A percentile compares a stretch with the other conserved stretches of the same genome.
Conservation (phyloP, 2,329 filamentous ascomycete genomes). For the Cadophora sp. region DNA sequence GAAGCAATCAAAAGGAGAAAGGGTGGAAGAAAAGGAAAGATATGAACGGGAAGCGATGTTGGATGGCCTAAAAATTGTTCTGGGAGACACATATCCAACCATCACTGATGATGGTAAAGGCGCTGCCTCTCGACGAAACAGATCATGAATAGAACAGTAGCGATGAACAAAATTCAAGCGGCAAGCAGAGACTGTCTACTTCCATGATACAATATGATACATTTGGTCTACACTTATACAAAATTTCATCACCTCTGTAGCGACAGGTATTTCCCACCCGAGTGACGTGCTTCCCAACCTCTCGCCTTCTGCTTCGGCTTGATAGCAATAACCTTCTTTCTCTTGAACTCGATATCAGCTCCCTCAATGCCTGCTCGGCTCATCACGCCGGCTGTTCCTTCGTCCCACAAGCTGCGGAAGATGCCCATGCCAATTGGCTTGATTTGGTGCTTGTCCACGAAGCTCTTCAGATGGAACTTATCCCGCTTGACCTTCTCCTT, state of each 20-base stretch:
- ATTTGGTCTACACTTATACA: conserved; percentile 22
- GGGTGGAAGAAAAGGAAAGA: too few relatives aligned
- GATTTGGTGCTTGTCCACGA: conserved; percentile 73
- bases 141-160: neutral
- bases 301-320: conserved; percentile 66
- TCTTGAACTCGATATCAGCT: conserved; percentile 83
- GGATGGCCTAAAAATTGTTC: too few relatives aligned
- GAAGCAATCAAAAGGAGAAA: too few relatives aligned
- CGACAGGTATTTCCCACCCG: conserved; percentile 68
- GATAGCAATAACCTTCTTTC: conserved; percentile 74
- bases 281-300: conserved; percentile 71
- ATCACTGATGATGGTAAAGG: too few relatives aligned
- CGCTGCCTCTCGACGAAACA: too few relatives aligned
- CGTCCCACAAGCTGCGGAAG: conserved; percentile 91
- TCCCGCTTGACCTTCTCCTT: conserved; percentile 64
- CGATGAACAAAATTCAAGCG: neutral
- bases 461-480: conserved; percentile 76
- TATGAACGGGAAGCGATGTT: too few relatives aligned
- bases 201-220: conserved; percentile 36
- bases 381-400: conserved; percentile 88
- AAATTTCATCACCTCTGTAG: conserved; percentile 46
- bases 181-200: conserved; percentile 11
- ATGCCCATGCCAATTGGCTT: conserved; percentile 81
- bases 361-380: conserved; percentile 75
- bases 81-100: too few relatives aligned